phyloP scores from a whole-genome alignment of 352 stramenopile species.

The Phytopythium ostracodes region DNA sequence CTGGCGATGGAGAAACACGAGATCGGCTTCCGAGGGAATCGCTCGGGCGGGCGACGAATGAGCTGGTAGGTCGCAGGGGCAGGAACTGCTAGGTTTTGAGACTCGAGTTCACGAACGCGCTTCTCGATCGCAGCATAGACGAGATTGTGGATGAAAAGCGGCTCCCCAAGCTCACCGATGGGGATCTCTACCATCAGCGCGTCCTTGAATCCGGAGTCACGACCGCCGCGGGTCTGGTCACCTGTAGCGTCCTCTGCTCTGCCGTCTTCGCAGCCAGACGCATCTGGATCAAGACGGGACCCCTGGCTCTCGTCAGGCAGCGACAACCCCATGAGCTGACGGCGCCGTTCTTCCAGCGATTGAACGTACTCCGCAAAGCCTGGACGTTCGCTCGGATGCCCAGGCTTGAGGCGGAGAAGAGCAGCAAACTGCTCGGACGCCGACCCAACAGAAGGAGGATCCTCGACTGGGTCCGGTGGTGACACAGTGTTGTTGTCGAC shows the following conservation, averaged over 20 bases:
- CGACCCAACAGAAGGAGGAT: neutral
- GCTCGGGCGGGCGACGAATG: conserved; percentile 58
- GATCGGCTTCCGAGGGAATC: conserved; percentile 55
- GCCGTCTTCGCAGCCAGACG: neutral
- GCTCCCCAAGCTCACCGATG: conserved; percentile 36
- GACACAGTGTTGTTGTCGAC: neutral
- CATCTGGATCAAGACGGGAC: neutral
- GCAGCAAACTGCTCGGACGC: neutral
- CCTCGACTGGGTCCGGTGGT: neutral
- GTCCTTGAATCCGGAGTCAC: neutral
- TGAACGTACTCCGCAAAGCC: conserved; percentile 21
- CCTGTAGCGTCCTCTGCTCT: neutral
- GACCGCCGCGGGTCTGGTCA: conserved; percentile 2
- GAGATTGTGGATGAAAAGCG: conserved; percentile 52
- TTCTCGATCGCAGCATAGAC: conserved; percentile 60
- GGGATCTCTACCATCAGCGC: conserved; percentile 42
- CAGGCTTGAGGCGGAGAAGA: neutral
- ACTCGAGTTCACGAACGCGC: conserved; percentile 56
- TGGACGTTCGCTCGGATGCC: no score
- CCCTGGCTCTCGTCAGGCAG: neutral
- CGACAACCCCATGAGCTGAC: neutral
- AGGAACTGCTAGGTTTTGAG: conserved; percentile 58
- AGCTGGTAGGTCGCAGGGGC: conserved; percentile 68
- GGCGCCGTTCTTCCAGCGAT: conserved; percentile 10
- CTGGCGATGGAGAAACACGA: conserved; percentile 38